Conservation (phyloP, 345 rosid species). For the Eucalyptus decipiens region DNA sequence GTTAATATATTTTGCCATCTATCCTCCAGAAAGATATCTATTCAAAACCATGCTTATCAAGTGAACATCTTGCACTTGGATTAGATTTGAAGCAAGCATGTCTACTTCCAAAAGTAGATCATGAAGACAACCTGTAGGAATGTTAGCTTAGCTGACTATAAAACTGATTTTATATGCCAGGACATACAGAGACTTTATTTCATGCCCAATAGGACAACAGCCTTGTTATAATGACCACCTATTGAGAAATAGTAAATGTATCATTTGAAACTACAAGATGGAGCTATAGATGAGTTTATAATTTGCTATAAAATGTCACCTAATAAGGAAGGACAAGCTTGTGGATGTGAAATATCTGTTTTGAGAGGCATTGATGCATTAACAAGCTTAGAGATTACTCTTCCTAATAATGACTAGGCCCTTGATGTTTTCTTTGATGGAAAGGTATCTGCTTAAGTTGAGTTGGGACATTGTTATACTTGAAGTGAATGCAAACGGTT, state of each 20-base stretch:
- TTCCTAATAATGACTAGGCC: not conserved
- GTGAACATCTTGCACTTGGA: not conserved
- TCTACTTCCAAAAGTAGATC: not conserved
- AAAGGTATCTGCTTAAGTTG: not conserved
- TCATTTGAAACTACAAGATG: not conserved
- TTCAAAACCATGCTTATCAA: not conserved
- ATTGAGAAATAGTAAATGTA: not conserved
- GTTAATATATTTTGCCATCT: not conserved
- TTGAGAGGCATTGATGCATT: not conserved
- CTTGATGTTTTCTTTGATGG: not conserved
- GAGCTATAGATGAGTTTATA: not conserved
- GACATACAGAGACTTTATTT: not conserved
- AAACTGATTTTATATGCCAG: not conserved
- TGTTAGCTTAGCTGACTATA: not conserved
- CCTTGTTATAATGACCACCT: not conserved
- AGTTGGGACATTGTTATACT: not conserved
- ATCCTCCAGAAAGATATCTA: not conserved
- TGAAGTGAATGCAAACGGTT: not conserved
- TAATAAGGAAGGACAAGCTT: not conserved
- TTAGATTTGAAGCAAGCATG: not conserved
- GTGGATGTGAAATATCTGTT: not conserved
- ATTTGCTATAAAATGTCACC: not conserved
- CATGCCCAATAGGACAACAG: not conserved
- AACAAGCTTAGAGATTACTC: not conserved
- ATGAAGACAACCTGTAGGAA: not conserved